Conservation (phyloP, 2,329 filamentous ascomycete species). For the Lizonia empirigonia region DNA sequence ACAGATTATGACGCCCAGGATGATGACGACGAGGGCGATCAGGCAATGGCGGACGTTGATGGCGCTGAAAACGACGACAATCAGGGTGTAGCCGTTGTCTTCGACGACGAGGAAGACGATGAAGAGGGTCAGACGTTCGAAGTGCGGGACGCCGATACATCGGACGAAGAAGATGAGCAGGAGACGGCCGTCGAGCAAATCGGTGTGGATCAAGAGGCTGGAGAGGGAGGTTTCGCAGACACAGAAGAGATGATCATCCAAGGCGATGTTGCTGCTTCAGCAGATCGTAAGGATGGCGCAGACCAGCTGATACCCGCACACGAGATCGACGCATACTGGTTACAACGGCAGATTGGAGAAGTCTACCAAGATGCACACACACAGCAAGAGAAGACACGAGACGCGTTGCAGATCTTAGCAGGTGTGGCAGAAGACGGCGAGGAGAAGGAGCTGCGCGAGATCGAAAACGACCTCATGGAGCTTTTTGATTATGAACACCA, state of each 20-base stretch:
- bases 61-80: constrained; percentile 79
- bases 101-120: constrained; percentile 83
- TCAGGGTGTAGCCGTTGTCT: constrained; percentile 96
- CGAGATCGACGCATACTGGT: constrained; percentile 96
- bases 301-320: constrained; percentile 74
- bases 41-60: constrained; percentile 64
- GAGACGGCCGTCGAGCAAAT: constrained; percentile 65
- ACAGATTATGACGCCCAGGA: constrained; percentile 98
- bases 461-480: constrained; percentile 98
- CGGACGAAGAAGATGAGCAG: constrained; percentile 74
- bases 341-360: constrained; percentile 87
- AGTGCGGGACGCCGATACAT: constrained; percentile 81
- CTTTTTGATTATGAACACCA: constrained; percentile 97
- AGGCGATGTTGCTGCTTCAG: constrained; percentile 58
- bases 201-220: constrained; percentile 57
- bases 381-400: constrained; percentile 88
- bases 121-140: constrained; percentile 83
- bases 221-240: constrained; percentile 57
- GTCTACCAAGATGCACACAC: constrained; percentile 90
- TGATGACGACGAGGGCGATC: constrained; percentile 81
- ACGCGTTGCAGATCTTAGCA: constrained; percentile 81
- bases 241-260: constrained; percentile 86
- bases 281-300: constrained; percentile 49
- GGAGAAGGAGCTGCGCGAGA: constrained; percentile 85
- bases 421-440: constrained; percentile 77